Base-by-base conservation (phyloP, 768 basidiomycete genomes). In the Leccinum olivaceopallidum region DNA sequence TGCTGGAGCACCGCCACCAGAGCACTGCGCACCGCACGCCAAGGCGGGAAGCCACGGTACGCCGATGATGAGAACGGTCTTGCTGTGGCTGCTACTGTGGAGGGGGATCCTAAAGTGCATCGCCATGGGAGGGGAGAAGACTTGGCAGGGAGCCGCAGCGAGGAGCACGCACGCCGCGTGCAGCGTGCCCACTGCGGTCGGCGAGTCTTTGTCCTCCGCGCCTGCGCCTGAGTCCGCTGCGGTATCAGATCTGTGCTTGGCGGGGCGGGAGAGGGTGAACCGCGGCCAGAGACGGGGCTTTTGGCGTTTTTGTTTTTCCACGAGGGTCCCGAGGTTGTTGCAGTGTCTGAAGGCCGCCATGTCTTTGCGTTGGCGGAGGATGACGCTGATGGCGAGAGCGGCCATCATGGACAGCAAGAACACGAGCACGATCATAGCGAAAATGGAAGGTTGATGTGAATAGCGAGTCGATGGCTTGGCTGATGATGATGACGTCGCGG, bases 61-160 rank as follows among this genome's bases (percentile, higher is more conserved):
- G 36, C 71, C 71, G 16, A 68, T 56, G 30, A 72, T 57, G 54
- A 70, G 54, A 22, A 72, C 18, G 18, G 69, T 66, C 55, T 64
- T 63, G 56, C 62, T 44, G n/a, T 44, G 44, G 10, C 44, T 6
- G n/a, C n/a, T 20, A 18, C 9, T 39, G 16, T 60, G 20, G 22
- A 63, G 47, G 14, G 70, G 70, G 14, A 63, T 56, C 52, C 56
- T 47, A n/a, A 70, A 61, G 28, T 64, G 66, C 57, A 72, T 72
- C 24, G 54, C 36, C 69, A 66, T 65, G 36, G 70, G 59, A 36
- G 66, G 42, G 16, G 64, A 57, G 26, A 71, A 63, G 5, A 60
- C 36, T 36, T 68, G 69, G 44, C 55, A 68, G 26, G 66, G 66
- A 22, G 72, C 68, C 47, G 66, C 70, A 58, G 72, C 72, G 16